Percentiles rank a stretch among this genome's conserved stretches.
Evolutionary conservation across 2,329 filamentous ascomycete genomes (phyloP).

Genomic region (Escovopsis sp.): DNA sequence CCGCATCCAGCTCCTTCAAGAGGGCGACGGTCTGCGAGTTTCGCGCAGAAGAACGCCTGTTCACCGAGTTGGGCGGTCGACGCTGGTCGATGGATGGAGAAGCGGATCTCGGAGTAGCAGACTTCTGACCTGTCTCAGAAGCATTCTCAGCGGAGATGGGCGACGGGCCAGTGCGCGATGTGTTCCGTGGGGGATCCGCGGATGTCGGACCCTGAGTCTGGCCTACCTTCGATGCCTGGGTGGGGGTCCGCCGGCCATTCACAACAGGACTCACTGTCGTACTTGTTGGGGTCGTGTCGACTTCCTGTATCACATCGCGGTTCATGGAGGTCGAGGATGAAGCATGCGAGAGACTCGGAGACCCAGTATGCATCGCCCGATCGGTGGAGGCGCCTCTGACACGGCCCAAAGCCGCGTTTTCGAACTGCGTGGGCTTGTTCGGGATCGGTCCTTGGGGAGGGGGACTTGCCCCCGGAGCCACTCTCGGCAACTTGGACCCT

Average conservation of each 20-base stretch:
- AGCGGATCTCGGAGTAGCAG: constrained; percentile 25
- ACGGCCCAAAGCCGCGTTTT: constrained; percentile 25
- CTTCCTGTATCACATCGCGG: constrained; percentile 21
- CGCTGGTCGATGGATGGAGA: constrained; percentile 44
- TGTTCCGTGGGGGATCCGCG: constrained; percentile 17
- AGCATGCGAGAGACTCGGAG: constrained; percentile 2
- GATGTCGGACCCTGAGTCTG: constrained; percentile 21
- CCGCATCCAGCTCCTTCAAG: constrained; percentile 71
- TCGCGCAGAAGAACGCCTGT: constrained; percentile 42
- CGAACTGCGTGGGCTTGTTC: constrained; percentile 25
- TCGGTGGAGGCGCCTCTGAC: constrained; percentile 35
- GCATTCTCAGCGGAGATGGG: constrained; percentile 56
- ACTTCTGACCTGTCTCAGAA: constrained; percentile 38
- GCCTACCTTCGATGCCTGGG: constrained; percentile 27
- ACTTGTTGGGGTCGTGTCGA: constrained; percentile 25
- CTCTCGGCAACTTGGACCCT: constrained; percentile 22
- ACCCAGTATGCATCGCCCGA: constrained; percentile 13
- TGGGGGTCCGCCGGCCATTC: constrained; percentile 51
- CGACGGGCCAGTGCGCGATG: constrained; percentile 26
- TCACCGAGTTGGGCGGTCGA: constrained; percentile 41
- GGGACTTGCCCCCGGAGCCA: constrained; percentile 17
- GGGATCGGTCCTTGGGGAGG: constrained; percentile 40
- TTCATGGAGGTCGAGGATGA: constrained; percentile 26
- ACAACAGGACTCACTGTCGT: constrained; percentile 12
- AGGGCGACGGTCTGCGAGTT: constrained; percentile 57